These are phyloP conservation scores for Elongisporangium anandrum DNA, from an alignment of 352 stramenopile genomes.

Conservation along the genomic window DNA sequence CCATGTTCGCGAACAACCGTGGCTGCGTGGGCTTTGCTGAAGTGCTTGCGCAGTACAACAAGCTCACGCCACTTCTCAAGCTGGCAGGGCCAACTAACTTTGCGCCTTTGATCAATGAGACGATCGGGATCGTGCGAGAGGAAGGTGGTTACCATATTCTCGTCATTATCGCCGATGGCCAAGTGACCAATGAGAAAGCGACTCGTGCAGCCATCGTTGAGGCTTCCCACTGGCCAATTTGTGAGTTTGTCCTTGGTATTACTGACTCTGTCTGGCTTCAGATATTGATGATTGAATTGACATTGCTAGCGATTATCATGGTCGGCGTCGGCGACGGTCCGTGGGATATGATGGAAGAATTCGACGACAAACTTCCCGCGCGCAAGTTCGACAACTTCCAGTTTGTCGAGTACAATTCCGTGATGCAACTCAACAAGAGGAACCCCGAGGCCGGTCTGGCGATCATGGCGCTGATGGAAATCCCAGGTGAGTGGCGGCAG, in stretches of 20 bases:
- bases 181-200: conserved; percentile 46
- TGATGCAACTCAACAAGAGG: conserved; percentile 42
- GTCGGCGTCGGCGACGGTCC: conserved; percentile 52
- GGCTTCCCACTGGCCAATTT: conserved; percentile 45
- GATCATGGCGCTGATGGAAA: conserved; percentile 47
- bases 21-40: conserved; percentile 29
- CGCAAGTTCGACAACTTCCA: conserved; percentile 62
- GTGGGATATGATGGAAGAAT: conserved; percentile 58
- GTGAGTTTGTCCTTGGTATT: conserved; percentile 12
- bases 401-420: conserved; percentile 49
- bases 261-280: neutral
- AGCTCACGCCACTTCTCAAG: conserved; percentile 32
- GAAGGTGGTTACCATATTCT: conserved; percentile 50
- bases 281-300: neutral
- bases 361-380: conserved; percentile 40
- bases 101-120: conserved; percentile 38
- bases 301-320: conserved; percentile 33
- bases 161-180: conserved; percentile 53
- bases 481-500: conserved; percentile 25
- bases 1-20: conserved; percentile 14
- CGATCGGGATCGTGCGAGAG: conserved; percentile 24
- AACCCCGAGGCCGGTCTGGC: conserved; percentile 43
- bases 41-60: conserved; percentile 39
- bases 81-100: conserved; percentile 52
- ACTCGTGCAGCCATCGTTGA: conserved; percentile 38